Evolutionary conservation across 1,139 yeast genomes (phyloP).

Genomic region (Nakaseomyces uthaithaninus): DNA sequence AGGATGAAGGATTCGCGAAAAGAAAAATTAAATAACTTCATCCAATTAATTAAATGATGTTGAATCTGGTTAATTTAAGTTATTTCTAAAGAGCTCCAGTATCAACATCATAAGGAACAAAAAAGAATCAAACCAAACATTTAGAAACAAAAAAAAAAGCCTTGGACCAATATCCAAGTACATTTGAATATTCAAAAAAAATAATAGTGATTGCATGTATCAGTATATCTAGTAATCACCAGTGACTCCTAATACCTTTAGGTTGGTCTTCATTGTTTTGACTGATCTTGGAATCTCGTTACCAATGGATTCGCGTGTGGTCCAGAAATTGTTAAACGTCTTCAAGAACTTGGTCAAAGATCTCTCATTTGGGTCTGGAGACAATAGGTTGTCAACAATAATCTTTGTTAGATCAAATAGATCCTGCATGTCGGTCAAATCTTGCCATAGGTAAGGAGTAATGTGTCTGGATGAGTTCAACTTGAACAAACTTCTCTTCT

Average conservation of each 20-base stretch:
- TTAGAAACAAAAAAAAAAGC: neutral
- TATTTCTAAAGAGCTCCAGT: too few relatives aligned
- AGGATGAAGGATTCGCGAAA: too few relatives aligned
- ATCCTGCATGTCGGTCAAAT: constrained; percentile 13
- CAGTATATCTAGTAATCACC: constrained; percentile 3
- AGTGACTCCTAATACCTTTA: constrained; percentile 1
- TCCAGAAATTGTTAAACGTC: constrained; percentile 6
- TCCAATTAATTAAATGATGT: too few relatives aligned
- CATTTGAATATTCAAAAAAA: too few relatives aligned
- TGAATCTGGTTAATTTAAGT: too few relatives aligned
- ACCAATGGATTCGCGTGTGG: neutral
- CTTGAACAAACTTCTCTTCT: constrained; percentile 1
- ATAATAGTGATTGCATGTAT: too few relatives aligned
- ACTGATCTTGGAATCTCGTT: neutral
- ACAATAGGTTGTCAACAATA: constrained; percentile 17
- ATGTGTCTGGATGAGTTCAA: neutral
- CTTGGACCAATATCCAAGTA: too few relatives aligned
- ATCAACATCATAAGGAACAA: too few relatives aligned
- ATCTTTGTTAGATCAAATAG: constrained; percentile 15
- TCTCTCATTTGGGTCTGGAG: constrained; percentile 16
- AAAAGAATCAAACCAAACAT: too few relatives aligned
- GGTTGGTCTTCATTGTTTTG: neutral
- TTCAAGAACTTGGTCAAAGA: constrained; percentile 14
- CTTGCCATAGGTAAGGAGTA: constrained; percentile 16
- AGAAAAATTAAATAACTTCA: too few relatives aligned